phyloP scores from a whole-genome alignment of 352 stramenopile genomes.

The Saprolegnia diclina region DNA sequence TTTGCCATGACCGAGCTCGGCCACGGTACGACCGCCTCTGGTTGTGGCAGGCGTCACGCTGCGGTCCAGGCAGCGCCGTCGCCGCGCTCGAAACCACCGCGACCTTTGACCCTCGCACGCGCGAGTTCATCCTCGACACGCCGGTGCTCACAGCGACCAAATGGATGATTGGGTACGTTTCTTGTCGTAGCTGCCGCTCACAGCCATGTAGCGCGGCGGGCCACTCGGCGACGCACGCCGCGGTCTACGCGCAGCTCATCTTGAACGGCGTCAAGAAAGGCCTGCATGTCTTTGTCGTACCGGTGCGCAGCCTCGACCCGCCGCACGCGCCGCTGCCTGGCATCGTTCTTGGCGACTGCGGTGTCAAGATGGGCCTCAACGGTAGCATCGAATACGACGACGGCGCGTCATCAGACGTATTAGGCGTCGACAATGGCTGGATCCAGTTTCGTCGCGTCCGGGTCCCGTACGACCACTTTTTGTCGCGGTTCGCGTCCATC shows the following conservation, averaged over 20 bases:
- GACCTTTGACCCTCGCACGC: constrained; percentile 80
- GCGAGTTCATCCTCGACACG: constrained; percentile 94
- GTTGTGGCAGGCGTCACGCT: background rate
- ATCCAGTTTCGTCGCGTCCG: constrained; percentile 70
- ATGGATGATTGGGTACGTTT: constrained; percentile 88
- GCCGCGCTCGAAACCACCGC: constrained; percentile 92
- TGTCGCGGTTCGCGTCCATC: constrained; percentile 65
- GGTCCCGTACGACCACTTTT: constrained; percentile 65
- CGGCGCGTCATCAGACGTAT: constrained; percentile 16
- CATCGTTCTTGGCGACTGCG: constrained; percentile 59
- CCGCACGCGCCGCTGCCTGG: constrained; percentile 45
- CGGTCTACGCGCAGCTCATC: constrained; percentile 92
- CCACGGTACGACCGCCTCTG: constrained; percentile 36
- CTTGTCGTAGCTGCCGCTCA: background rate
- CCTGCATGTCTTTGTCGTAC: constrained; percentile 95
- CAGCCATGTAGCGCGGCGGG: constrained; percentile 54
- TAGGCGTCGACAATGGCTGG: constrained; percentile 70
- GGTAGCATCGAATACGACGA: constrained; percentile 24
- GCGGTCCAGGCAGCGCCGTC: constrained; percentile 62
- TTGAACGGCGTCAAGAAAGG: constrained; percentile 69
- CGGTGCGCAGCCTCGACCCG: constrained; percentile 81
- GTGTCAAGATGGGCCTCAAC: constrained; percentile 63
- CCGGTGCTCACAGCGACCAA: constrained; percentile 92
- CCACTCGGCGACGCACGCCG: constrained; percentile 90
- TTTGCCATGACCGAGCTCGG: constrained; percentile 91